Evolutionary conservation across 805 yeast genomes (phyloP).

Genomic region (Ogataea kodamae): DNA sequence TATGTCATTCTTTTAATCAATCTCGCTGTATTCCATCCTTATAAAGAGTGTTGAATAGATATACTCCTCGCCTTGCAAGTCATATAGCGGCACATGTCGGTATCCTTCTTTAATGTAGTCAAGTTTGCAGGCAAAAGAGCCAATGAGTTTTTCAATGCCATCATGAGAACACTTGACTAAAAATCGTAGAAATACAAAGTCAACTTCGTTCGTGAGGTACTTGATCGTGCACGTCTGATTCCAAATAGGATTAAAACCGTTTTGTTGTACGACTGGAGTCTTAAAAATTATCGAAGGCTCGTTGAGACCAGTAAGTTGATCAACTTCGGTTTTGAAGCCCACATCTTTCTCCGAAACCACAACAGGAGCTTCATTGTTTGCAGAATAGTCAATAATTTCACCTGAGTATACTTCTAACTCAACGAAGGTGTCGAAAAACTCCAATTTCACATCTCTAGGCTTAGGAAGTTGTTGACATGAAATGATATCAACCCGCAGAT

Average conservation of each 20-base stretch:
- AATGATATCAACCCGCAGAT: conserved; percentile 46
- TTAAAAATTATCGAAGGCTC: conserved; percentile 26
- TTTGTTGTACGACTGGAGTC: conserved; percentile 45
- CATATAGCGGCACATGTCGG: conserved; percentile 75
- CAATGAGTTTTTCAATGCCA: conserved; percentile 38
- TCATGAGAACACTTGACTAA: conserved; percentile 37
- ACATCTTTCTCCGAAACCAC: conserved; percentile 1
- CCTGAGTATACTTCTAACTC: conserved; percentile 57
- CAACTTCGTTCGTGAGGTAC: conserved; percentile 35
- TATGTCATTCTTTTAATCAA: conserved; percentile 29
- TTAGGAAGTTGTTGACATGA: conserved; percentile 87
- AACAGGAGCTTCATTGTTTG: conserved; percentile 11
- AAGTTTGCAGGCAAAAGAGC: conserved; percentile 59
- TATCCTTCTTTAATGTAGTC: conserved; percentile 72
- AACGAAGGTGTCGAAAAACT: conserved; percentile 56
- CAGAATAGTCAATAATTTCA: conserved; percentile 12
- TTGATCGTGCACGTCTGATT: conserved; percentile 47
- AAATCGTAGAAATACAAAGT: conserved; percentile 56
- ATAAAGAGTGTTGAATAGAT: conserved; percentile 51
- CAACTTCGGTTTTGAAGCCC: conserved; percentile 1
- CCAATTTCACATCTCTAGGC: conserved; percentile 48
- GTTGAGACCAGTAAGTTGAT: conserved; percentile 3
- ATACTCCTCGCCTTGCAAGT: conserved; percentile 73
- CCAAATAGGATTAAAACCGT: conserved; percentile 92
- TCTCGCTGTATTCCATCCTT: conserved; percentile 22